Evolutionary conservation across 2,329 filamentous ascomycete genomes (phyloP).

Genomic region (Sclerotinia minor): DNA sequence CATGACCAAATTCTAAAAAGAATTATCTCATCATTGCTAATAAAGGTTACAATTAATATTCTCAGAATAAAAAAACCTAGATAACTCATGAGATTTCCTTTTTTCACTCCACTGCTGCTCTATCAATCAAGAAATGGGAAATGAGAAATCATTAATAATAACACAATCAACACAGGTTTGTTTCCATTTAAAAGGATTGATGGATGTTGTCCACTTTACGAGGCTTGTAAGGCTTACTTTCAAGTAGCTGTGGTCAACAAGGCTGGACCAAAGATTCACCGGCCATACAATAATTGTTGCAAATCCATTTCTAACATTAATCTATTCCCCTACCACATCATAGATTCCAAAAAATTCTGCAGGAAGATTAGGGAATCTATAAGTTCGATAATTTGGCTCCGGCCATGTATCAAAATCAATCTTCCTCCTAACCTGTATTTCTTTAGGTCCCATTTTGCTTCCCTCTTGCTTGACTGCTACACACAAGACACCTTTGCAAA

Average conservation of each 20-base stretch:
- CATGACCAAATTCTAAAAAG: not conserved
- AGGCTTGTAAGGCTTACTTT: constrained; percentile 1
- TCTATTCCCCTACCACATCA: not conserved
- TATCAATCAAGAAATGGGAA: not conserved
- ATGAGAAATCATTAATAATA: not conserved
- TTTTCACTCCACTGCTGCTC: no score
- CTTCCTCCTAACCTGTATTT: constrained; percentile 7
- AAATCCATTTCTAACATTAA: not conserved
- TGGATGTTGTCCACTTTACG: constrained; percentile 13
- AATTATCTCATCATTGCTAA: not conserved
- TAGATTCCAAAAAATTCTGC: not conserved
- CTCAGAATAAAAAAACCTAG: not conserved
- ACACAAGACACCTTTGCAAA: not conserved
- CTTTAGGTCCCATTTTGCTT: constrained; percentile 7
- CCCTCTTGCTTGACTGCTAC: constrained; percentile 4
- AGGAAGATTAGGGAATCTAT: not conserved
- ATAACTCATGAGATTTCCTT: not conserved
- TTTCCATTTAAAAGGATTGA: not conserved
- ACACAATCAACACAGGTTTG: not conserved
- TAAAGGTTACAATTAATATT: no score
- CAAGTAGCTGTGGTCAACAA: not conserved
- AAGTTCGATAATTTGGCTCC: not conserved
- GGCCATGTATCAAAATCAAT: constrained; percentile 10
- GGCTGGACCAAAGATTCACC: constrained; percentile 10
- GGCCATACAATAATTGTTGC: constrained; percentile 12